Evolutionary conservation across 2,329 filamentous ascomycete species (phyloP), one percentile per base, ranked within the genome.

Genomic region (Trichocomaceae sp.): DNA sequence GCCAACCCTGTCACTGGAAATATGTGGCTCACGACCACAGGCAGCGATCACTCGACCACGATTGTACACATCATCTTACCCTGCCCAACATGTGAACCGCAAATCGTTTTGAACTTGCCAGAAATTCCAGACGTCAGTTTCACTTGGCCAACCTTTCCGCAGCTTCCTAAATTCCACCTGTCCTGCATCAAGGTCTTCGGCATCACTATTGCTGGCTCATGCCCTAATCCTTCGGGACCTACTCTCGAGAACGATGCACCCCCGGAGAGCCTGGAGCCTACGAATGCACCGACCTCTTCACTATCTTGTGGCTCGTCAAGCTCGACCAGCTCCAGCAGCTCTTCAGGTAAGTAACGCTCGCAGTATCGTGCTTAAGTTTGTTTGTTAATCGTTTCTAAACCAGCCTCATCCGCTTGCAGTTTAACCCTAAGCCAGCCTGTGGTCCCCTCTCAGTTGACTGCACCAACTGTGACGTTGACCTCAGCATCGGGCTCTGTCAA

Each of bases 151-250:
- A 47, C 5, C 45, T 47, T 47, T 31, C 45, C 45, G 13, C 45
- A 47, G 45, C 45, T 47, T 22, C 45, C 45, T 26, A 47, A 47
- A 47, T 47, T 47, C 15, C 45, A 47, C 45, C 45, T 47, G 46
- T 23, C 46, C 12, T 47, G 46, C 46, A 47, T 47, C 23, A 26
- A 47, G 46, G 31, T 31, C 46, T 47, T 47, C n/a, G 45, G 45
- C 26, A 31, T 47, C 23, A 47, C 46, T 33, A 47, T 47, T 47
- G 46, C 46, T 47, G 15, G 23, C 46, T 47, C 46, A 33, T 47
- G 46, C 46, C 46, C 46, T 33, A 23, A 47, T 47, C 46, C 46
- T 47, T 47, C 46, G 46, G 46, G 46, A 19, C 46, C 46, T 47
- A 33, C 46, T 47, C 23, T 23, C 26, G 46, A 2, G 46, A 47